Conservation (phyloP, 2,329 filamentous ascomycete species). For the Colletotrichum somersetense region DNA sequence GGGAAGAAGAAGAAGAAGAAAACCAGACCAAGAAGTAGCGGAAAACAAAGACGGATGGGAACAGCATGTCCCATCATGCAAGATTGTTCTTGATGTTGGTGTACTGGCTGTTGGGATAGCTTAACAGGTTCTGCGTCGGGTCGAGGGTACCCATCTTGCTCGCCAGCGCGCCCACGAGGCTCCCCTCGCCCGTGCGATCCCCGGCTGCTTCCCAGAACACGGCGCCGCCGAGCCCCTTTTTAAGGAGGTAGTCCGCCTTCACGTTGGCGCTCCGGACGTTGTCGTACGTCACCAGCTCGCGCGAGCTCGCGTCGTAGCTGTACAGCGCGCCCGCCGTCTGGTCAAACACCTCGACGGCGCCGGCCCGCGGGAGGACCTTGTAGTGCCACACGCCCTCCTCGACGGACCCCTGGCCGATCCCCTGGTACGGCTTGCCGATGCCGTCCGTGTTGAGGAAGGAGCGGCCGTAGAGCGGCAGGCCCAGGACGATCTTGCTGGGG, state of each 20-base stretch:
- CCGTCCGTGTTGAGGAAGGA: conserved; percentile 77
- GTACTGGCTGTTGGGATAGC: conserved; percentile 69
- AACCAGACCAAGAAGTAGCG: background rate
- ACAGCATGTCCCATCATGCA: background rate
- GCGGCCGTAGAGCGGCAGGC: conserved; percentile 85
- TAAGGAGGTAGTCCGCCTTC: conserved; percentile 75
- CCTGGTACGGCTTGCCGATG: conserved; percentile 72
- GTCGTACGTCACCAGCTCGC: conserved; percentile 79
- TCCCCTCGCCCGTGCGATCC: conserved; percentile 66
- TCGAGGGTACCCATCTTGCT: conserved; percentile 63
- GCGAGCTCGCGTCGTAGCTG: conserved; percentile 71
- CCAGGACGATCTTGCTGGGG: conserved; percentile 76
- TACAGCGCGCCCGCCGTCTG: conserved; percentile 73
- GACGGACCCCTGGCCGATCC: conserved; percentile 69
- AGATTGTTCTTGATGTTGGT: conserved; percentile 63
- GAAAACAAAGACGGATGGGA: background rate
- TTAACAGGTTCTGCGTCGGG: conserved; percentile 62
- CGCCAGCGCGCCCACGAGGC: conserved; percentile 69
- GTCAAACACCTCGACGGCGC: conserved; percentile 70
- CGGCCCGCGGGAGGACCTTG: conserved; percentile 74
- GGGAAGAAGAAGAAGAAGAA: background rate
- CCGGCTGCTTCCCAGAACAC: conserved; percentile 89
- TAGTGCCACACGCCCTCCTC: conserved; percentile 79
- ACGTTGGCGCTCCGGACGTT: conserved; percentile 66
- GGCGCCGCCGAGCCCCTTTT: conserved; percentile 74